phyloP scores from a whole-genome alignment of 805 yeast species.

The Kockiozyma suomiensis region DNA sequence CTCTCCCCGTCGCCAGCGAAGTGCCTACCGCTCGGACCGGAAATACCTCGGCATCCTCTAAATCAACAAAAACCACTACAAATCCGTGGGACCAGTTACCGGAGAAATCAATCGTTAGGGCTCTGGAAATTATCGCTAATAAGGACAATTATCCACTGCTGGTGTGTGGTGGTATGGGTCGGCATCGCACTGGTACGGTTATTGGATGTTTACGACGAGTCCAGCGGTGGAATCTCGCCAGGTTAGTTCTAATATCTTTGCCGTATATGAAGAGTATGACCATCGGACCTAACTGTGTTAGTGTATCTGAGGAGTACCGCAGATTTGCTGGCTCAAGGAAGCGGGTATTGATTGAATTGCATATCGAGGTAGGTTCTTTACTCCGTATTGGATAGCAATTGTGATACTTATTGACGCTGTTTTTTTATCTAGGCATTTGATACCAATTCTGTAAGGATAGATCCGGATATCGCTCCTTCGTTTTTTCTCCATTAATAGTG shows the following conservation, averaged over 20 bases:
- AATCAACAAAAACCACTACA: conserved; percentile 41
- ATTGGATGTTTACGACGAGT: conserved; percentile 88
- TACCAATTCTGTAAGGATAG: conserved; percentile 28
- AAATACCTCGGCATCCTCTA: neutral
- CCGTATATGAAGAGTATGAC: no score
- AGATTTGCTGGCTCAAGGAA: conserved; percentile 92
- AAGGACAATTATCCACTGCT: conserved; percentile 78
- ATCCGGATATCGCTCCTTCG: conserved; percentile 31
- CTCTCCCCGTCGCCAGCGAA: neutral
- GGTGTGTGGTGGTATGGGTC: conserved; percentile 97
- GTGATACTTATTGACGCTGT: neutral
- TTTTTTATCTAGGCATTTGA: conserved; percentile 31
- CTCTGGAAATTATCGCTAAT: conserved; percentile 73
- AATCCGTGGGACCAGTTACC: conserved; percentile 97
- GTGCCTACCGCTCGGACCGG: conserved; percentile 1
- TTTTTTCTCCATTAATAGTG: conserved; percentile 24
- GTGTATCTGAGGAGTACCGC: conserved; percentile 90
- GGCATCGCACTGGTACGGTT: conserved; percentile 96
- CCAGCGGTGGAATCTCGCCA: conserved; percentile 96
- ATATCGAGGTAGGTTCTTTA: conserved; percentile 73
- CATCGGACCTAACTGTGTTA: conserved; percentile 21
- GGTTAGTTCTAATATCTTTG: conserved; percentile 10
- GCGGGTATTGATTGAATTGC: conserved; percentile 83
- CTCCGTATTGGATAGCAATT: neutral
- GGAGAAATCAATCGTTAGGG: conserved; percentile 76